phyloP scores from a whole-genome alignment of 2,329 filamentous ascomycete species.

The Drechslera avenae region DNA sequence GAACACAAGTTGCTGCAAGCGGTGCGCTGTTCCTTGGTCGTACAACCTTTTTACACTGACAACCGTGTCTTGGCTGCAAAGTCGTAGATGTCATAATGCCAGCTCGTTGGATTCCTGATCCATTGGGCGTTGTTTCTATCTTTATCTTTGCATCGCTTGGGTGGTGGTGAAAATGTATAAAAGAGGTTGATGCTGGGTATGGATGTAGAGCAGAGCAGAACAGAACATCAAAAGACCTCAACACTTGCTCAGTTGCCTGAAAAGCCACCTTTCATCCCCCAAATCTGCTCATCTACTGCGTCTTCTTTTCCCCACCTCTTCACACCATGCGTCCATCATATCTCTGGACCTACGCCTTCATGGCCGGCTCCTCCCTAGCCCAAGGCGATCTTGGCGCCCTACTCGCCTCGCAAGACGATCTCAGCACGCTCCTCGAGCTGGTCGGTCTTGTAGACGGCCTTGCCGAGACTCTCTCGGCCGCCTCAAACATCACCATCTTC shows the following conservation, averaged over 20 bases:
- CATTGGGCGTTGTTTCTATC: neutral
- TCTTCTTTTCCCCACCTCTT: neutral
- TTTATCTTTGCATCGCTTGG: neutral
- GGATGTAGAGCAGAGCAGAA: neutral
- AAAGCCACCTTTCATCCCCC: neutral
- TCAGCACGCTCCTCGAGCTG: constrained; percentile 43
- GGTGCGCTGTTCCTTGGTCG: neutral
- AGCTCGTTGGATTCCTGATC: neutral
- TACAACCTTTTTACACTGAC: neutral
- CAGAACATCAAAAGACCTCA: neutral
- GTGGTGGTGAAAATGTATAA: neutral
- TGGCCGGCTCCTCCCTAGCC: constrained; percentile 30
- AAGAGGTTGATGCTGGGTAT: neutral
- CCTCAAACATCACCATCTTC: constrained; percentile 61
- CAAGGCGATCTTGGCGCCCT: constrained; percentile 41
- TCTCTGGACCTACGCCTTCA: constrained; percentile 21
- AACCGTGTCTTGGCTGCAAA: constrained; percentile 1
- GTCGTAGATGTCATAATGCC: constrained; percentile 12
- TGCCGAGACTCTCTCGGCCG: constrained; percentile 43
- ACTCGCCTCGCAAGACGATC: constrained; percentile 38
- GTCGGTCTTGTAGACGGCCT: constrained; percentile 48
- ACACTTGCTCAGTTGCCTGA: neutral
- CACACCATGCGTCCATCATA: constrained; percentile 28
- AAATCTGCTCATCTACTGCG: neutral
- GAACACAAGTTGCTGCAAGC: neutral